A percentile compares a stretch with the other conserved stretches of the same genome.
Evolutionary conservation across 2,329 filamentous ascomycete species (phyloP).

Genomic region (Fusarium redolens): DNA sequence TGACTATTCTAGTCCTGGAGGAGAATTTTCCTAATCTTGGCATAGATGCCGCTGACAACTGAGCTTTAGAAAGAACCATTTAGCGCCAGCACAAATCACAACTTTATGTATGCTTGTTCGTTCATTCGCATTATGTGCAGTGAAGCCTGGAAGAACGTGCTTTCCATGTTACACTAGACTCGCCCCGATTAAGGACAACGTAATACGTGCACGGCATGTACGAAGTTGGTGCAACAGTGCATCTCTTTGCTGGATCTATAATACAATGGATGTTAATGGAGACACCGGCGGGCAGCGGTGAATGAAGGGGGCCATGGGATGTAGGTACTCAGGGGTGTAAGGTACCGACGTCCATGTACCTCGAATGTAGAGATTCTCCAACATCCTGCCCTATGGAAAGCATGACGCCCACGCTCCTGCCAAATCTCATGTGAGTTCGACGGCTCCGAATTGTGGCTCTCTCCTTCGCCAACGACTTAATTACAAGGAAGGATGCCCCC

Average conservation of each 20-base stretch:
- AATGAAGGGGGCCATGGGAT: background rate
- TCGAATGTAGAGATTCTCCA: conserved; percentile 3
- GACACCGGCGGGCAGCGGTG: conserved; percentile 18
- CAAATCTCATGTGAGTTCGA: conserved; percentile 27
- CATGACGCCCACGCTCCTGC: conserved; percentile 21
- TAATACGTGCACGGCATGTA: conserved; percentile 32
- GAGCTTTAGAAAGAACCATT: background rate
- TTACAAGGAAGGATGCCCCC: conserved; percentile 27
- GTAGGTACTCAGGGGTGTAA: background rate
- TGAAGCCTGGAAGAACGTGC: background rate
- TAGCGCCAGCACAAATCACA: background rate
- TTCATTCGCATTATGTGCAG: background rate
- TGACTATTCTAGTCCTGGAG: conserved; percentile 7
- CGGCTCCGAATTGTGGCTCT: conserved; percentile 28
- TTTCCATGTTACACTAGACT: conserved; percentile 11
- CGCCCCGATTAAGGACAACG: conserved; percentile 8
- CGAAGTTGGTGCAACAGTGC: conserved; percentile 28
- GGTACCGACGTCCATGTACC: background rate
- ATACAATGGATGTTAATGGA: background rate
- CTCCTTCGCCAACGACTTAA: conserved; percentile 31
- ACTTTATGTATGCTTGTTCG: background rate
- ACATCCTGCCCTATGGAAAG: conserved; percentile 11
- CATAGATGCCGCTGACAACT: background rate
- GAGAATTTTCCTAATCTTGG: conserved; percentile 4
- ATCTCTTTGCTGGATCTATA: conserved; percentile 4